phyloP scores from a whole-genome alignment of 2,329 filamentous ascomycete genomes.

The Cryphonectria nitschkei region DNA sequence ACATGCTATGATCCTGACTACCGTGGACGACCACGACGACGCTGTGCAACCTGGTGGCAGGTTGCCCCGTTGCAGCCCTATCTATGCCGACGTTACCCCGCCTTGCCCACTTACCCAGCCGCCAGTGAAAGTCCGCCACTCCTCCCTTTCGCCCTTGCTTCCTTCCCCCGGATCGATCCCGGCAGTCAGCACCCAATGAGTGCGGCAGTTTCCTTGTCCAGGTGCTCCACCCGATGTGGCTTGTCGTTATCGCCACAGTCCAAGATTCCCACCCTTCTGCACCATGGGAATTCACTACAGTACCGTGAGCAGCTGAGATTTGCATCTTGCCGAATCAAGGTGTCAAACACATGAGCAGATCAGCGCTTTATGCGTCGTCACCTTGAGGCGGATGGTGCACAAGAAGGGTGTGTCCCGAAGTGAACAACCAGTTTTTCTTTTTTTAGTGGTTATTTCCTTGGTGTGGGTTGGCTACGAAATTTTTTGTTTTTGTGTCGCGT shows the following conservation, averaged over 20 bases:
- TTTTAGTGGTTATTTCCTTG: neutral
- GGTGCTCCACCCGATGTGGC: neutral
- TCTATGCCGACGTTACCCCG: neutral
- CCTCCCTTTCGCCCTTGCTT: neutral
- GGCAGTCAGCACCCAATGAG: neutral
- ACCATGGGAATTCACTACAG: neutral
- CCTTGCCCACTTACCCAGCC: neutral
- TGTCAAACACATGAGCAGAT: neutral
- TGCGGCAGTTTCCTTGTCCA: neutral
- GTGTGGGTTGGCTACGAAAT: neutral
- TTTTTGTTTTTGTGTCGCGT: neutral
- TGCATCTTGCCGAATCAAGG: neutral
- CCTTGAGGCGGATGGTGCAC: neutral
- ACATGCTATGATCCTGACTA: neutral
- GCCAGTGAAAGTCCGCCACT: neutral
- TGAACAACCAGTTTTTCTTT: neutral
- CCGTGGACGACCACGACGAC: neutral
- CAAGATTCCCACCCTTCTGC: neutral
- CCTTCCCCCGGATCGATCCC: neutral
- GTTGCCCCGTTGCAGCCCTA: neutral
- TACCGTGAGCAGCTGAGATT: neutral
- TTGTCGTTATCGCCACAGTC: constrained; percentile 12
- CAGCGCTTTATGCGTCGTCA: neutral
- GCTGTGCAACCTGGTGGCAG: neutral
- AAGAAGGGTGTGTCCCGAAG: neutral